Evolutionary conservation across 306 rosid genomes (phyloP).

Genomic region (Prunus dulcis): DNA sequence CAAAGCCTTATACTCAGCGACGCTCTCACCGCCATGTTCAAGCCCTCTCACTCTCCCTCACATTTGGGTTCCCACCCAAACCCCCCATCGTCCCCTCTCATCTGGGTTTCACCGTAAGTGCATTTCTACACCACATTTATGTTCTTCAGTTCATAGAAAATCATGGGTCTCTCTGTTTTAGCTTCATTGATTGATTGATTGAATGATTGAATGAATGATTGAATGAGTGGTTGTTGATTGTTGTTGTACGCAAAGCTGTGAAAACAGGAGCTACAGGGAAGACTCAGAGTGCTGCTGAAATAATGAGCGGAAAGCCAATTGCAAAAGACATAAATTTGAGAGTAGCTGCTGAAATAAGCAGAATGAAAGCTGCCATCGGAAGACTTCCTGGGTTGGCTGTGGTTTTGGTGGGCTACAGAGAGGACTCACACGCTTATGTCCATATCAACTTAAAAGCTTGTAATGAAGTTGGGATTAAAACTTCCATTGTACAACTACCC

Average conservation of each 20-base stretch:
- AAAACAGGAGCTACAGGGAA: constrained; percentile 22
- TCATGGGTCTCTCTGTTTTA: constrained; percentile 6
- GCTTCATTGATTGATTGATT: neutral
- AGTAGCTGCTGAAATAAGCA: constrained; percentile 41
- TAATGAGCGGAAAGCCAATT: constrained; percentile 43
- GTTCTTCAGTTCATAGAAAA: neutral
- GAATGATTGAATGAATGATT: neutral
- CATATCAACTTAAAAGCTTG: constrained; percentile 48
- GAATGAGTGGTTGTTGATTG: neutral
- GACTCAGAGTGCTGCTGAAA: constrained; percentile 12
- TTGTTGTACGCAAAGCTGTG: neutral
- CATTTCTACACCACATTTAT: neutral
- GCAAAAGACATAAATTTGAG: constrained; percentile 29
- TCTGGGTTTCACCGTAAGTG: neutral
- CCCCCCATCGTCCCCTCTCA: constrained; percentile 20
- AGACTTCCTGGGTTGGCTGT: constrained; percentile 45
- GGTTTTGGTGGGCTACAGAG: constrained; percentile 51
- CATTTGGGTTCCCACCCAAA: constrained; percentile 23
- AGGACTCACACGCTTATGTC: constrained; percentile 45
- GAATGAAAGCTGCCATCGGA: constrained; percentile 39
- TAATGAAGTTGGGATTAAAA: constrained; percentile 49
- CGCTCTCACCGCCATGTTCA: constrained; percentile 18
- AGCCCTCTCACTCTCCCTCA: constrained; percentile 32
- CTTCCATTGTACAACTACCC: constrained; percentile 37
- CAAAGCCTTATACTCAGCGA: constrained; percentile 17